Base-by-base conservation (phyloP, 306 rosid species). In the Prunus davidiana region DNA sequence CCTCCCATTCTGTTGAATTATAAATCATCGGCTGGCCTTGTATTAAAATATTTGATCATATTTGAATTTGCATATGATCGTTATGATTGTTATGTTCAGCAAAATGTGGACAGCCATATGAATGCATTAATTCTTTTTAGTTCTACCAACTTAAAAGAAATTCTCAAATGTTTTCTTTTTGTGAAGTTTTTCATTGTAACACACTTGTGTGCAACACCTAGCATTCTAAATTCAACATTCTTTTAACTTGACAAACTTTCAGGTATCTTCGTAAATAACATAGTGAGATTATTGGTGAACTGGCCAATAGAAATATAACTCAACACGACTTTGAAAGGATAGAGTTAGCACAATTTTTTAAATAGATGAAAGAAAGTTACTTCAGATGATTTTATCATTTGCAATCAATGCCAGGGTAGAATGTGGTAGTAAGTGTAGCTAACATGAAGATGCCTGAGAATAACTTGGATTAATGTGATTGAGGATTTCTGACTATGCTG, bases 1-100 rank as follows among this genome's bases (percentile, higher is more conserved):
- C 77, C 66, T 79, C 58, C 65, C 45, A 70, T 81, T 25, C 67
- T 72, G 62, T 52, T 71, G 71, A 66, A 15, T 64, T 60, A 32
- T 68, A 5, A 46, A 68, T 18, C 22, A 47, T 34, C 49, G 47
- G 43, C 49, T 69, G 67, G 46, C 22, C 54, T 84, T 70, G 51
- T 66, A 20, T 41, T 67, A 12, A 71, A 55, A 52, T 43, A 58
- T 68, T 57, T 78, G 61, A 19, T 49, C 8, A 1, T 12, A 49
- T 49, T 69, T 69, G 19, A 69, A 50, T 24, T 25, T 12, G 73
- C 9, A 30, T 50, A 49, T n/a, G 30, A 28, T 8, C n/a, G 16
- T 14, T 28, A 14, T 61, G 12, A 13, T 25, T 14, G 13, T 61
- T 61, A 15, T 62, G 0, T 27, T 27, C n/a, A 24, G 16, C 25